These are phyloP conservation scores for Prosopis cineraria DNA, from an alignment of 306 rosid species.

Conservation along the genomic window DNA sequence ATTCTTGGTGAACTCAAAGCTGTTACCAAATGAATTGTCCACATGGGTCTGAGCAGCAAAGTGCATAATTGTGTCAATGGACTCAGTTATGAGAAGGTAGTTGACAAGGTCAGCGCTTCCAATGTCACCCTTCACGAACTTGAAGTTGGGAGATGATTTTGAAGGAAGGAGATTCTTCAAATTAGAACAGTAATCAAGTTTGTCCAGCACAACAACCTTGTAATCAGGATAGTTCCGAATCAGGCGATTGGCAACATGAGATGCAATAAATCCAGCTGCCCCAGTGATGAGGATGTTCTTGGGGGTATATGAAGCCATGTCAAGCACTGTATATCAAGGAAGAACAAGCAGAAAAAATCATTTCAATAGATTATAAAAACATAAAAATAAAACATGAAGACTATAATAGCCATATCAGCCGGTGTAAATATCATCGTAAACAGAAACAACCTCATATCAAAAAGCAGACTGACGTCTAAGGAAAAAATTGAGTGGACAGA, in stretches of 20 bases:
- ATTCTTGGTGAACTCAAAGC: conserved; percentile 71
- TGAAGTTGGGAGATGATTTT: conserved; percentile 57
- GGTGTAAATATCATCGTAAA: background rate
- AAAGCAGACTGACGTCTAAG: background rate
- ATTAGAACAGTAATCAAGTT: conserved; percentile 67
- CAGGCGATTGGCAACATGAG: conserved; percentile 65
- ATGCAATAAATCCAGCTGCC: conserved; percentile 68
- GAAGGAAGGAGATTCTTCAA: conserved; percentile 65
- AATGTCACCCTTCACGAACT: conserved; percentile 65
- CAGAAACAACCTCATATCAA: background rate
- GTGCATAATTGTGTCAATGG: conserved; percentile 70
- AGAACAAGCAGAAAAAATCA: conserved; percentile 7
- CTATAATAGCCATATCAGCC: background rate
- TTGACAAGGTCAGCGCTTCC: conserved; percentile 69
- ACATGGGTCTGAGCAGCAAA: conserved; percentile 74
- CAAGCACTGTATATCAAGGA: background rate
- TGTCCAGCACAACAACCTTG: conserved; percentile 68
- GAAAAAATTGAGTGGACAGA: background rate
- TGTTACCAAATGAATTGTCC: conserved; percentile 66
- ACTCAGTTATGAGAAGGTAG: conserved; percentile 58
- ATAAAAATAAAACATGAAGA: background rate
- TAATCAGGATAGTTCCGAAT: conserved; percentile 56
- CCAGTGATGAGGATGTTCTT: conserved; percentile 72
- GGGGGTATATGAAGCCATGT: conserved; percentile 55
- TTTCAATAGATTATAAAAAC: background rate